Percentiles rank a stretch among this genome's conserved stretches.
phyloP scores from a whole-genome alignment of 371 early-diverging fungal genomes.

The Actinomucor elegans region DNA sequence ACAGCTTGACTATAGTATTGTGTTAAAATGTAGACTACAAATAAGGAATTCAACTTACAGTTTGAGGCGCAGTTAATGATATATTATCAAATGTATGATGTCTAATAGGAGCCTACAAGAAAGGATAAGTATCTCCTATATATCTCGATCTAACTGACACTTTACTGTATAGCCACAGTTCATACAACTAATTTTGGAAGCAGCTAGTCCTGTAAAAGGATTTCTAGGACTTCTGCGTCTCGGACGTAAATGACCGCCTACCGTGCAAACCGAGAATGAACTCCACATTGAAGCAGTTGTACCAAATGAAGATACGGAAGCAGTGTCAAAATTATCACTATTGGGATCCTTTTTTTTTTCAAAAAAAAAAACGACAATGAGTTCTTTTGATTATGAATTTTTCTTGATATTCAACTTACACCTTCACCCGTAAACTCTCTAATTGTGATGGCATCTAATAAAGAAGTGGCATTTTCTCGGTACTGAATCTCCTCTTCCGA shows the following conservation, averaged over 20 bases:
- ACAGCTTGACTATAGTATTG: conserved; percentile 38
- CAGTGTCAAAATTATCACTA: conserved; percentile 44
- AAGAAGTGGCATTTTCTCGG: conserved; percentile 32
- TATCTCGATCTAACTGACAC: background rate
- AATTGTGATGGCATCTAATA: conserved; percentile 39
- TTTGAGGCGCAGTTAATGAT: conserved; percentile 72
- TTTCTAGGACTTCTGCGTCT: conserved; percentile 50
- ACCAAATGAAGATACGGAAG: conserved; percentile 48
- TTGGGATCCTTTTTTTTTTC: conserved; percentile 13
- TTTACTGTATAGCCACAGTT: conserved; percentile 75
- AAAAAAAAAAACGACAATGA: background rate
- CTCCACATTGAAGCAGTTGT: conserved; percentile 56
- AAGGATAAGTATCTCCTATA: too few species aligned
- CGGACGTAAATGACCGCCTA: conserved; percentile 44
- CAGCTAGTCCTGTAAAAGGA: conserved; percentile 77
- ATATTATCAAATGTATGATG: conserved; percentile 85
- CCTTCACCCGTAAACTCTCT: conserved; percentile 20
- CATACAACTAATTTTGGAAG: conserved; percentile 75
- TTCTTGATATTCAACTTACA: conserved; percentile 9
- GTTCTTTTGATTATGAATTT: background rate
- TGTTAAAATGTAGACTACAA: background rate
- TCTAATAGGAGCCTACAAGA: conserved; percentile 65
- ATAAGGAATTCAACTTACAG: conserved; percentile 25
- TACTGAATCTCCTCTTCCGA: conserved; percentile 66
- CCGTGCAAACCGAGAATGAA: conserved; percentile 51